A percentile compares a stretch with the other conserved stretches of the same genome.
phyloP scores from a whole-genome alignment of 257 asterid species.

The Agastache rugosa region DNA sequence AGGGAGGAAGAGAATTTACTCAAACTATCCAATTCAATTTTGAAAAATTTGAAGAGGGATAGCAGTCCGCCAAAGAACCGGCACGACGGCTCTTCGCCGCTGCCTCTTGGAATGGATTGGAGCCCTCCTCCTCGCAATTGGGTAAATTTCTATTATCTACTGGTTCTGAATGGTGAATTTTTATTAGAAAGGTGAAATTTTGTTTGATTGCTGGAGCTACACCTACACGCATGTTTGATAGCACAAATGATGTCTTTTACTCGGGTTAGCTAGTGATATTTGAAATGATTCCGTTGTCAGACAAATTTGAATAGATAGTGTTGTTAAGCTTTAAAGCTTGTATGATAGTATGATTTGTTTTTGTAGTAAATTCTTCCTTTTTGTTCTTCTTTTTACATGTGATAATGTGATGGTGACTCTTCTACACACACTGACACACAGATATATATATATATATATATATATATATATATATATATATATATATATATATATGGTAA shows the following conservation, averaged over 20 bases:
- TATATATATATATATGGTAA: not conserved
- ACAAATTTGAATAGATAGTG: not conserved
- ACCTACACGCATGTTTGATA: constrained; percentile 18
- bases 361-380: not conserved
- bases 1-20: constrained; percentile 41
- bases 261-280: not conserved
- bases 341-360: not conserved
- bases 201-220: not conserved
- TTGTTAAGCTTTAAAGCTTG: not conserved
- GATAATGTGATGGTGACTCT: constrained; percentile 3
- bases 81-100: constrained; percentile 81
- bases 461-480: too few relatives aligned
- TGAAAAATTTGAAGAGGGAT: constrained; percentile 32
- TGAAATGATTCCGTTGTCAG: constrained; percentile 3
- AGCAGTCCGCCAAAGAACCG: constrained; percentile 58
- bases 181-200: not conserved
- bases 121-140: constrained; percentile 72
- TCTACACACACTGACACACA: not conserved
- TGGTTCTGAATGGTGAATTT: constrained; percentile 23
- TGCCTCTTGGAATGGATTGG: constrained; percentile 93
- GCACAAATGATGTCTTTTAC: not conserved
- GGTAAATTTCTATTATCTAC: constrained; percentile 44
- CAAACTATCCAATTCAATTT: constrained; percentile 40
- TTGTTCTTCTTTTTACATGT: not conserved
- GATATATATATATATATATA: too few relatives aligned